phyloP scores from a whole-genome alignment of 176 grass and related monocot species.

The Saccharum spontaneum region DNA sequence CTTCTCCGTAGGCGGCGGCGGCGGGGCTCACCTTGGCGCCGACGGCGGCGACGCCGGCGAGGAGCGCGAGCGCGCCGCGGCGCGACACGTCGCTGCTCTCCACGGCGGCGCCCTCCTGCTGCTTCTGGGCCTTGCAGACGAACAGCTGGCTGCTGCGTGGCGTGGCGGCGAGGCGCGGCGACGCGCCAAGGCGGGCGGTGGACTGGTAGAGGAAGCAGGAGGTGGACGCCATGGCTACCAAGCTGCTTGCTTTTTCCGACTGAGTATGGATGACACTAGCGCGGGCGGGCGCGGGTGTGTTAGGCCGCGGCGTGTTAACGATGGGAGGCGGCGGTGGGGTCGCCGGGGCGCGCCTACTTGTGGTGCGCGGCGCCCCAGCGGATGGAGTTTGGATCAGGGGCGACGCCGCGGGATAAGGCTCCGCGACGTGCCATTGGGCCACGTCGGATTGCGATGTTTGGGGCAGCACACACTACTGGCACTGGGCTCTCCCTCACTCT shows the following conservation, averaged over 20 bases:
- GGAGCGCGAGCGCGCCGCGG: conserved; percentile 61
- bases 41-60: conserved; percentile 60
- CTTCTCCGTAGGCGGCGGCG: conserved; percentile 87
- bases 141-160: conserved; percentile 43
- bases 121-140: conserved; percentile 75
- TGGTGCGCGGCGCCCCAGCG: conserved; percentile 38
- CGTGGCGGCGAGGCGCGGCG: conserved; percentile 35
- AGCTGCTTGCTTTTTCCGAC: too few relatives aligned
- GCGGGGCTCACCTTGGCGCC: conserved; percentile 69
- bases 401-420: conserved; percentile 51
- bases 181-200: conserved; percentile 38
- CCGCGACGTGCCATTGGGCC: conserved; percentile 61
- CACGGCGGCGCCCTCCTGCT: conserved; percentile 23
- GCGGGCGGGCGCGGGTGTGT: not conserved
- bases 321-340: conserved; percentile 30
- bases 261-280: not conserved
- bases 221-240: conserved; percentile 71
- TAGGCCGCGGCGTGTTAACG: conserved; percentile 16
- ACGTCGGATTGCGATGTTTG: conserved; percentile 54
- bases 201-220: conserved; percentile 90
- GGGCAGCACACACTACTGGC: not conserved
- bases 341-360: conserved; percentile 4
- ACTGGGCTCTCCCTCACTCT: not conserved
- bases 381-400: conserved; percentile 60
- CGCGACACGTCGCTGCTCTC: conserved; percentile 61